These are phyloP conservation scores for Austropuccinia psidii DNA, from an alignment of 1,284 basidiomycete genomes.

Conservation along the genomic window DNA sequence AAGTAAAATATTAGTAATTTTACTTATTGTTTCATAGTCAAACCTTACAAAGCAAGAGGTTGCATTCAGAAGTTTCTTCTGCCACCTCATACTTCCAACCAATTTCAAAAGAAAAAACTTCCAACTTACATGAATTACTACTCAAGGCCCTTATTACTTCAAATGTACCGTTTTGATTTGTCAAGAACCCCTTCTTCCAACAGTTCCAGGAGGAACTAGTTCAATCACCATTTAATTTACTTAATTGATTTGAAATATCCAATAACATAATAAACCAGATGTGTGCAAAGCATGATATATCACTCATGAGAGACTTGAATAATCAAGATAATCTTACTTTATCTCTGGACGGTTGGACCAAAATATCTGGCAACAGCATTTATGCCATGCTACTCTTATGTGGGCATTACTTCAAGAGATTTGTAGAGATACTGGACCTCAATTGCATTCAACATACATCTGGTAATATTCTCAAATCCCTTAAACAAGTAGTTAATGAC, in stretches of 20 bases:
- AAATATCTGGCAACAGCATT: not conserved
- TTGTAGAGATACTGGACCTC: constrained; percentile 13
- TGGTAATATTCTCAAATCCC: not conserved
- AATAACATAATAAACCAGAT: not conserved
- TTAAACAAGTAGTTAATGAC: not conserved
- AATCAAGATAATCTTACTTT: not conserved
- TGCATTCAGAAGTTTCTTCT: too few relatives aligned
- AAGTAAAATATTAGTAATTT: too few relatives aligned
- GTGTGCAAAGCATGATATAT: not conserved
- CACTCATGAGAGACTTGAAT: not conserved
- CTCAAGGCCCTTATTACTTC: constrained; percentile 8
- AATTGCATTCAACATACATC: not conserved
- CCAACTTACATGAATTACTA: not conserved
- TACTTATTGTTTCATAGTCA: too few relatives aligned
- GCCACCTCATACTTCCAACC: not conserved
- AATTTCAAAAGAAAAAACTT: not conserved
- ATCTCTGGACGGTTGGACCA: constrained; percentile 9
- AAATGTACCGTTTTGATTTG: not conserved
- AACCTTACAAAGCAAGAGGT: too few relatives aligned
- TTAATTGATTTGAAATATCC: not conserved
- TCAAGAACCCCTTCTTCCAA: constrained; percentile 15
- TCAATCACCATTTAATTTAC: not conserved
- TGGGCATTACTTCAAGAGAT: not conserved
- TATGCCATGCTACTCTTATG: not conserved
- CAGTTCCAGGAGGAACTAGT: not conserved